These are phyloP conservation scores for Candida verbasci DNA, from an alignment of 805 yeast species.

Conservation along the genomic window DNA sequence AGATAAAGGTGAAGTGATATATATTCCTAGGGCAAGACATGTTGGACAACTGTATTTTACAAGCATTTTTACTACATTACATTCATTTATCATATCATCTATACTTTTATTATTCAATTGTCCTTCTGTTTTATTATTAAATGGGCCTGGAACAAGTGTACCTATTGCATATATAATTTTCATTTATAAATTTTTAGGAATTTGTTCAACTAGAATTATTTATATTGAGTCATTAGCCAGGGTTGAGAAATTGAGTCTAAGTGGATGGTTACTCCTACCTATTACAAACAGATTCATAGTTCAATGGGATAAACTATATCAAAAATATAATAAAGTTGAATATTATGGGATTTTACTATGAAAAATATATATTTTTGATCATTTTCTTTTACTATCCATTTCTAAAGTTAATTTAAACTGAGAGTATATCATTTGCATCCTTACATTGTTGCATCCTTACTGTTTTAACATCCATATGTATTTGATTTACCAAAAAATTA, in stretches of 20 bases:
- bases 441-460: too few species aligned
- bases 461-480: too few species aligned
- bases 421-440: too few species aligned
- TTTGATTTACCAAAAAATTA: too few species aligned
- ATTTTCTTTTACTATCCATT: too few species aligned
- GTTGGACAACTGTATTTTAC: conserved; percentile 53
- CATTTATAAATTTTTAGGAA: conserved; percentile 43
- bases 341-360: conserved; percentile 75
- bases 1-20: conserved; percentile 18
- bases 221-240: conserved; percentile 88
- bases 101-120: conserved; percentile 23
- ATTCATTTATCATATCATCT: conserved; percentile 29
- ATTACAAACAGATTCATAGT: conserved; percentile 76
- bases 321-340: conserved; percentile 56
- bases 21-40: conserved; percentile 52
- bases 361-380: too few species aligned
- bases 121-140: conserved; percentile 49
- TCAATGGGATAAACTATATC: conserved; percentile 74
- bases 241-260: conserved; percentile 66
- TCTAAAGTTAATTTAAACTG: too few species aligned
- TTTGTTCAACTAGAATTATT: conserved; percentile 52
- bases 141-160: conserved; percentile 84
- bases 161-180: conserved; percentile 61
- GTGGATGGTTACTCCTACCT: conserved; percentile 70
- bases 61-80: conserved; percentile 43